phyloP scores from a whole-genome alignment of 345 rosid species.

The Sisymbrium irio region DNA sequence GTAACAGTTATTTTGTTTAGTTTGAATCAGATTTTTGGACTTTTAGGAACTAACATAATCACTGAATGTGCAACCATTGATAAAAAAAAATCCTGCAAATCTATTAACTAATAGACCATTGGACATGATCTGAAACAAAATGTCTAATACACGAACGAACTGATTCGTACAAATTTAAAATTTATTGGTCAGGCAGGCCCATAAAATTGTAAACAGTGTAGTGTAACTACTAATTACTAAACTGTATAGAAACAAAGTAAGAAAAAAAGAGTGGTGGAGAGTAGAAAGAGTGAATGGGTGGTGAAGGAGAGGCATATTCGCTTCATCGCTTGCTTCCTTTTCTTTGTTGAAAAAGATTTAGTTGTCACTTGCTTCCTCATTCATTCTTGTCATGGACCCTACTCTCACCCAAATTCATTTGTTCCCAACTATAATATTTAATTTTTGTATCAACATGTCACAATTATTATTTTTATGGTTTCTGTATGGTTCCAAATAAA shows the following conservation, averaged over 20 bases:
- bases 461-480: not conserved
- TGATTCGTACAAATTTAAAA: not conserved
- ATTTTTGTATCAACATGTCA: slow-evolving; percentile 3
- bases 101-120: not conserved
- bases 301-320: slow-evolving; percentile 23
- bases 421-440: slow-evolving; percentile 29
- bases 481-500: not conserved
- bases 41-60: too few relatives aligned
- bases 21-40: too few relatives aligned
- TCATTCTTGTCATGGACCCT: slow-evolving; percentile 25
- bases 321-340: slow-evolving; percentile 6
- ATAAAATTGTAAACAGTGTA: not conserved
- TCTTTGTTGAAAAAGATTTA: slow-evolving; percentile 26
- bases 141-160: not conserved
- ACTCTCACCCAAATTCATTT: slow-evolving; percentile 17
- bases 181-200: not conserved
- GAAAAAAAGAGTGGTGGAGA: slow-evolving; percentile 24
- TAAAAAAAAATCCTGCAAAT: not conserved
- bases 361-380: slow-evolving; percentile 25
- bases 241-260: slow-evolving; percentile 3
- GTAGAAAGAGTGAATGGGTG: slow-evolving; percentile 27
- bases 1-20: too few relatives aligned
- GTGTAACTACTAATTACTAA: not conserved
- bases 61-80: not conserved
- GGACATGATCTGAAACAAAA: not conserved